These are phyloP conservation scores for Vanilla planifolia DNA, from an alignment of 106 monocot species.

Conservation along the genomic window DNA sequence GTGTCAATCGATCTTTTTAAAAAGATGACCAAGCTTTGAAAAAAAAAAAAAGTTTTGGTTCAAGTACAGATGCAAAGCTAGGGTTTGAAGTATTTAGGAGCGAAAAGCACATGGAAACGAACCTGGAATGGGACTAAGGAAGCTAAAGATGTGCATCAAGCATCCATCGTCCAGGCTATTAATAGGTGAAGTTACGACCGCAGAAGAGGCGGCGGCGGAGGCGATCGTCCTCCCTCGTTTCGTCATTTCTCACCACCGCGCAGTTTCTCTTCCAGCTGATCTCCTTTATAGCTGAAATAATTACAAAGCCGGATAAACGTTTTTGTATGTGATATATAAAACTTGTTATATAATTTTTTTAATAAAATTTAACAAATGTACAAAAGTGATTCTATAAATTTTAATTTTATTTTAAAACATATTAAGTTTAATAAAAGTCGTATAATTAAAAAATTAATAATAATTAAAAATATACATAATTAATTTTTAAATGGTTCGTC, in stretches of 20 bases:
- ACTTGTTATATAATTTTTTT: too few species aligned
- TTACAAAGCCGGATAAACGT: too few species aligned
- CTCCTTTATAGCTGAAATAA: too few species aligned
- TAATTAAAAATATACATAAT: too few species aligned
- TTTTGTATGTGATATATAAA: too few species aligned
- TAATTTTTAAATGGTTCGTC: too few species aligned
- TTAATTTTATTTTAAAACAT: too few species aligned
- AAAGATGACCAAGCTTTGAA: neutral
- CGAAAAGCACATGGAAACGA: neutral
- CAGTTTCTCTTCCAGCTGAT: neutral
- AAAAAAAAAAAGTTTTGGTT: neutral
- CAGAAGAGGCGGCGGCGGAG: neutral
- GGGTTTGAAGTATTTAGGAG: slow-evolving; percentile 1
- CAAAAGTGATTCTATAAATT: too few species aligned
- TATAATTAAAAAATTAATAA: too few species aligned
- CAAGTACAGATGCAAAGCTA: neutral
- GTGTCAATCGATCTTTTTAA: too few species aligned
- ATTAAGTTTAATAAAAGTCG: too few species aligned
- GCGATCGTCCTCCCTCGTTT: neutral
- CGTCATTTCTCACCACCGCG: neutral
- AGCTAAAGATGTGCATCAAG: slow-evolving; percentile 98
- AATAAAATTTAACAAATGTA: too few species aligned
- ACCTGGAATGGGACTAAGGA: slow-evolving; percentile 97
- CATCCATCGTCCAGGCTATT: slow-evolving; percentile 86
- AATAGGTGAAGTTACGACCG: slow-evolving; percentile 19